phyloP scores from a whole-genome alignment of 257 asterid genomes.

The Scutellaria minor region DNA sequence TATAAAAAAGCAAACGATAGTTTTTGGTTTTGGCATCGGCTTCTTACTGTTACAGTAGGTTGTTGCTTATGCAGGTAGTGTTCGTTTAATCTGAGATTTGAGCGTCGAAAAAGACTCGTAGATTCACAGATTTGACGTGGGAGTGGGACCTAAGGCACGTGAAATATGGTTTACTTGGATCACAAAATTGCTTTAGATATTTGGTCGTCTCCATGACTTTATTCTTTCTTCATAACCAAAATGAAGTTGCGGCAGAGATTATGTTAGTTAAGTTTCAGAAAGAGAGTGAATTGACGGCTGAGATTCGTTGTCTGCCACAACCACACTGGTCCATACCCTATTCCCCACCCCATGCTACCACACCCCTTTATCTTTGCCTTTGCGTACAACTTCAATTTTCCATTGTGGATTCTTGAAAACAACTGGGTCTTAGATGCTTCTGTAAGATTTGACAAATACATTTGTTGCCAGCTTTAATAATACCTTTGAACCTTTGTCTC shows the following conservation, averaged over 20 bases:
- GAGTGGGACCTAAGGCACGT: constrained; percentile 34
- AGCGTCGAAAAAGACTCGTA: not conserved
- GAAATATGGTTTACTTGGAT: constrained; percentile 29
- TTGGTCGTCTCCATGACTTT: constrained; percentile 30
- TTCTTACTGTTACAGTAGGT: not conserved
- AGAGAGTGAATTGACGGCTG: constrained; percentile 34
- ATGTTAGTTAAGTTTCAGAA: too few species aligned
- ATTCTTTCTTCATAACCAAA: constrained; percentile 17
- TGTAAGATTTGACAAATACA: constrained; percentile 28
- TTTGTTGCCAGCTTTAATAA: constrained; percentile 27
- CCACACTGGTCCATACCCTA: constrained; percentile 33
- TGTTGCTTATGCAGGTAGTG: not conserved
- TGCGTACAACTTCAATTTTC: constrained; percentile 5
- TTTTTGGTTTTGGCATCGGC: not conserved
- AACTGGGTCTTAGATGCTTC: constrained; percentile 23
- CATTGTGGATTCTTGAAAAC: not conserved
- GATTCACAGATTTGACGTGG: constrained; percentile 21
- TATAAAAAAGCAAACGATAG: too few species aligned
- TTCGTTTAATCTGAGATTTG: not conserved
- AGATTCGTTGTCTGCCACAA: constrained; percentile 51
- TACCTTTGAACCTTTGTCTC: constrained; percentile 28
- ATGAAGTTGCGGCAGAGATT: not conserved
- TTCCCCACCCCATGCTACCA: constrained; percentile 26
- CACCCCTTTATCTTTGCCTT: constrained; percentile 6
- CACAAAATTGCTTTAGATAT: constrained; percentile 33